Conservation (phyloP, 768 basidiomycete genomes). For the Aureoboletus auriporus region DNA sequence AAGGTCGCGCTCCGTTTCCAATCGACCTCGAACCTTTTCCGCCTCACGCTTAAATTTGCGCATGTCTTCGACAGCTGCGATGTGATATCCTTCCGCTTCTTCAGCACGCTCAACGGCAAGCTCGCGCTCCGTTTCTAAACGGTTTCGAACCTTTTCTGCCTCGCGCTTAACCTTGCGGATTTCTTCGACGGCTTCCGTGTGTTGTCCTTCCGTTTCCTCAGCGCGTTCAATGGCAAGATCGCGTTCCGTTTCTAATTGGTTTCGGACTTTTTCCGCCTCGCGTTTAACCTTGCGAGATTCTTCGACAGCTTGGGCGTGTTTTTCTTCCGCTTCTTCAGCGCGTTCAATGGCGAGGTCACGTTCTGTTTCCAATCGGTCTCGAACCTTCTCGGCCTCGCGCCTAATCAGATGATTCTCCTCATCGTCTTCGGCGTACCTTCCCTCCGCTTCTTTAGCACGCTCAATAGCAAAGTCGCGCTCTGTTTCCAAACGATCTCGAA, state of each 20-base stretch:
- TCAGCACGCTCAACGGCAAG: constrained; percentile 28
- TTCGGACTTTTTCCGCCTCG: background rate
- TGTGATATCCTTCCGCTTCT: background rate
- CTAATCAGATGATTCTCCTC: constrained; percentile 39
- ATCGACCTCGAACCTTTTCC: background rate
- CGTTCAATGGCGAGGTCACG: constrained; percentile 54
- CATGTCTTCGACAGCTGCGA: background rate
- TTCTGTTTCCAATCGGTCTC: constrained; percentile 47
- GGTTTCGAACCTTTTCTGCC: background rate
- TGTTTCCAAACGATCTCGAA: constrained; percentile 41
- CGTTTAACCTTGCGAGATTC: background rate
- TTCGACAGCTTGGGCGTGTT: background rate
- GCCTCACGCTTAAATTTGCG: constrained; percentile 1
- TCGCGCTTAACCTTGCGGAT: constrained; percentile 1
- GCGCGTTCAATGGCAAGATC: constrained; percentile 24
- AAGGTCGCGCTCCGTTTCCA: constrained; percentile 4
- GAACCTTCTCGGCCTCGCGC: constrained; percentile 41
- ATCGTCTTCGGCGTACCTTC: constrained; percentile 34
- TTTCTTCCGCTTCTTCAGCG: background rate
- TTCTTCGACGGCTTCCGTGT: background rate
- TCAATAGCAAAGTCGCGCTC: constrained; percentile 55
- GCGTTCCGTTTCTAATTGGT: background rate
- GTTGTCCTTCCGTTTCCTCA: background rate
- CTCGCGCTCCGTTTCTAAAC: constrained; percentile 1
- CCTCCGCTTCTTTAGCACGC: constrained; percentile 48